Conservation (phyloP, 768 basidiomycete genomes). For the Crassisporium funariophilum region DNA sequence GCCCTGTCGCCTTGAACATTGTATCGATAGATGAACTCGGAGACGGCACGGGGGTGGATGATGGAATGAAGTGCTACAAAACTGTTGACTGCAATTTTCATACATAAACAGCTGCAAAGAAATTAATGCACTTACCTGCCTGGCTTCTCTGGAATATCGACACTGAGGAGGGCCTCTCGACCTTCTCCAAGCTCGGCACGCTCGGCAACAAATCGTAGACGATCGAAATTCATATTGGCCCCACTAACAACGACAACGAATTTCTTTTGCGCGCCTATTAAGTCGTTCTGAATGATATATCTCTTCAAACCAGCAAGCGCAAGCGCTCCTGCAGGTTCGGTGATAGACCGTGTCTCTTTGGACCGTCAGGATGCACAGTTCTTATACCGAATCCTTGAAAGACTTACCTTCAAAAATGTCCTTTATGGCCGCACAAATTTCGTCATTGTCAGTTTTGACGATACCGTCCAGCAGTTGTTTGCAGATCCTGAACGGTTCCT, state of each 20-base stretch:
- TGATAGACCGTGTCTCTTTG: constrained; percentile 91
- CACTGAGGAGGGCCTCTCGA: constrained; percentile 87
- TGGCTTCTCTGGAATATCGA: constrained; percentile 91
- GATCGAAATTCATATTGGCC: constrained; percentile 99
- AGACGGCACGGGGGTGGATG: constrained; percentile 90
- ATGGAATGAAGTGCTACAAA: constrained; percentile 85
- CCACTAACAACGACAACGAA: constrained; percentile 94
- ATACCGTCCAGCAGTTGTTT: constrained; percentile 80
- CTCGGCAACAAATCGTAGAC: constrained; percentile 96
- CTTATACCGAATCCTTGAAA: background rate
- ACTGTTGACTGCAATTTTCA: constrained; percentile 39
- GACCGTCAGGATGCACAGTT: background rate
- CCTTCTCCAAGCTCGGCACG: constrained; percentile 97
- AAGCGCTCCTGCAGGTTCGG: constrained; percentile 95
- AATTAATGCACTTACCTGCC: constrained; percentile 65
- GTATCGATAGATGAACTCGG: constrained; percentile 95
- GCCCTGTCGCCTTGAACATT: constrained; percentile 69
- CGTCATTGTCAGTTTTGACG: constrained; percentile 89
- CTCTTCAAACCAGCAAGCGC: constrained; percentile 91
- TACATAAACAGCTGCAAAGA: background rate
- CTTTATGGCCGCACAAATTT: constrained; percentile 98
- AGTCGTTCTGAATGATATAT: constrained; percentile 78
- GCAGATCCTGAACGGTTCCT: constrained; percentile 94
- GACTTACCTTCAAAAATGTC: constrained; percentile 94
- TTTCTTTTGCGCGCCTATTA: constrained; percentile 80